A percentile compares a stretch with the other conserved stretches of the same genome.
phyloP scores from a whole-genome alignment of 345 rosid genomes.

The Dipteronia sinensis region DNA sequence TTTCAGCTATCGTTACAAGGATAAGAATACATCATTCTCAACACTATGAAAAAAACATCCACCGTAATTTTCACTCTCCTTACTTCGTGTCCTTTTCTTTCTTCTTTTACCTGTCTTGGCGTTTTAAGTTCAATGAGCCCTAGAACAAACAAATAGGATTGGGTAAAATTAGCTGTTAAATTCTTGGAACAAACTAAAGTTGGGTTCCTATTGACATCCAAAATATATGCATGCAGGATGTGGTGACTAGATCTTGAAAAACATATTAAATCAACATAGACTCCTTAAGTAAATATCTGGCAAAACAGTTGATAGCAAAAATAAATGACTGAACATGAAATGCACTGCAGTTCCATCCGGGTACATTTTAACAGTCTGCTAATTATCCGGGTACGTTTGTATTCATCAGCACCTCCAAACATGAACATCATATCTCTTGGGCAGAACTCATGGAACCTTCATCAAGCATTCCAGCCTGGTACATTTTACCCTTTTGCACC shows the following conservation, averaged over 20 bases:
- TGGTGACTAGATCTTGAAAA: neutral
- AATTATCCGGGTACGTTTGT: too few relatives aligned
- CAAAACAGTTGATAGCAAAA: neutral
- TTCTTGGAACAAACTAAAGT: too few relatives aligned
- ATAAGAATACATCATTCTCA: neutral
- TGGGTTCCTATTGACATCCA: neutral
- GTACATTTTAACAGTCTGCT: too few relatives aligned
- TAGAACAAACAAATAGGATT: too few relatives aligned
- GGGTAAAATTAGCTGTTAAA: too few relatives aligned
- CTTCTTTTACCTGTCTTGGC: neutral
- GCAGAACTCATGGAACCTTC: constrained; percentile 1
- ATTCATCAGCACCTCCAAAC: too few relatives aligned
- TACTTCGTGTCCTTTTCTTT: too few relatives aligned
- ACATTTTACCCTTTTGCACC: neutral
- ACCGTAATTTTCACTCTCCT: too few relatives aligned
- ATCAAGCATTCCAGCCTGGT: constrained; percentile 24
- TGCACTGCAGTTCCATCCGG: neutral
- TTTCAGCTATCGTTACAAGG: too few relatives aligned
- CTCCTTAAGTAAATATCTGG: neutral
- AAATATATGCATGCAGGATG: neutral
- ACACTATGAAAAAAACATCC: too few relatives aligned
- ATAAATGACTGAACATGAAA: neutral
- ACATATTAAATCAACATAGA: neutral
- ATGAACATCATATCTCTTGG: constrained; percentile 4
- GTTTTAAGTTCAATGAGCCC: too few relatives aligned